phyloP scores from a whole-genome alignment of 2,329 filamentous ascomycete species.

The Dactylonectria estremocensis region DNA sequence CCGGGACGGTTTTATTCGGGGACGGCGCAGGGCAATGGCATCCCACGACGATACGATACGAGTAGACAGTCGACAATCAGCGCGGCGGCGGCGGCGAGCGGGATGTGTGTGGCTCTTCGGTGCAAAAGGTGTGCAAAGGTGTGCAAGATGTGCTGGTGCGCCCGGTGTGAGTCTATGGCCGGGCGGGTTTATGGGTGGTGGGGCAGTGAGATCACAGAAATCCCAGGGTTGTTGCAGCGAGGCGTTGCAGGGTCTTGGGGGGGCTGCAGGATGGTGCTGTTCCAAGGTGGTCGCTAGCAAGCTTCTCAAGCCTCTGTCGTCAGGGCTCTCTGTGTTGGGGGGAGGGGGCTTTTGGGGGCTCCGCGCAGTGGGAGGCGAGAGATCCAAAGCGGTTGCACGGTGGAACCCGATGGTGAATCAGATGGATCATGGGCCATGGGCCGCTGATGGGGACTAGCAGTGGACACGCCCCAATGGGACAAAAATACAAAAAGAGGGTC shows the following conservation, averaged over 20 bases:
- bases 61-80: constrained; percentile 21
- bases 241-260: neutral
- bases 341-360: neutral
- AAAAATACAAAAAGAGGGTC: constrained; percentile 50
- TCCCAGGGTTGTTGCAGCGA: constrained; percentile 20
- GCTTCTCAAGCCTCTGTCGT: neutral
- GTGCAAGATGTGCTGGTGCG: neutral
- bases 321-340: neutral
- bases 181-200: constrained; percentile 25
- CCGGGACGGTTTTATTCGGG: constrained; percentile 48
- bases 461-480: constrained; percentile 25
- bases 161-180: constrained; percentile 18
- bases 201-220: constrained; percentile 31
- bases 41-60: constrained; percentile 32
- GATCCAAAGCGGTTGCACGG: constrained; percentile 44
- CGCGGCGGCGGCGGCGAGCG: constrained; percentile 28
- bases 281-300: neutral
- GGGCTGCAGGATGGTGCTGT: constrained; percentile 3
- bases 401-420: constrained; percentile 43
- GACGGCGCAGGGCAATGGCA: constrained; percentile 32
- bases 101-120: constrained; percentile 23
- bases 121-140: neutral
- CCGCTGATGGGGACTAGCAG: constrained; percentile 26
- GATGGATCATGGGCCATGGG: constrained; percentile 15
- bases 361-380: constrained; percentile 24